A percentile compares a stretch with the other conserved stretches of the same genome.
phyloP scores from a whole-genome alignment of 2,329 filamentous ascomycete species.

The Trichophyton simii region DNA sequence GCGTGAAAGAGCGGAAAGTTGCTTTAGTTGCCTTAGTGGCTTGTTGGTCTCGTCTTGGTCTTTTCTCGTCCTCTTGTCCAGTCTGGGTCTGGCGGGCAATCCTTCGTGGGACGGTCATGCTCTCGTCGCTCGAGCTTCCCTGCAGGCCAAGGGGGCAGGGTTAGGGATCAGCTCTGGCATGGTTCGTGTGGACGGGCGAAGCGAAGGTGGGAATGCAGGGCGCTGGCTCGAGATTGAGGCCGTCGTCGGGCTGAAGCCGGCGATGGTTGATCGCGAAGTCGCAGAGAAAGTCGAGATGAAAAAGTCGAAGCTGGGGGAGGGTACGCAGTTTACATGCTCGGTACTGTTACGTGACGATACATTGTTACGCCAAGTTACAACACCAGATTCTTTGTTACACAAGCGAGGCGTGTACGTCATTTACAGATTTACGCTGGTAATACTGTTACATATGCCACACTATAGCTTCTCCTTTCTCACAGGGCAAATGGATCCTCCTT shows the following conservation, averaged over 20 bases:
- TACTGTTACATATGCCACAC: not conserved
- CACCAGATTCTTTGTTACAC: not conserved
- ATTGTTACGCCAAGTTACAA: not conserved
- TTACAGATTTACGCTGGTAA: not conserved
- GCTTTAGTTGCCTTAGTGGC: not conserved
- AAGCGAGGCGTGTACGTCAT: not conserved
- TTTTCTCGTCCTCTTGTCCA: not conserved
- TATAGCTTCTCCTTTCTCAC: not conserved
- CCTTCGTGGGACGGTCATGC: not conserved
- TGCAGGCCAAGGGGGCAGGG: not conserved
- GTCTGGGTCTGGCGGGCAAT: not conserved
- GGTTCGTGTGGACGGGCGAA: not conserved
- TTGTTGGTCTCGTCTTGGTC: not conserved
- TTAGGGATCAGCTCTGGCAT: not conserved
- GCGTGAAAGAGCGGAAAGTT: not conserved
- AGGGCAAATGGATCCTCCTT: not conserved
- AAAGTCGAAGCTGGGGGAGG: not conserved
- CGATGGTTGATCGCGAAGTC: not conserved
- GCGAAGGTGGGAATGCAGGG: not conserved
- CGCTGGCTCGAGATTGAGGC: too few relatives aligned
- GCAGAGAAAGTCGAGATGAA: not conserved
- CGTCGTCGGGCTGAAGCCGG: not conserved
- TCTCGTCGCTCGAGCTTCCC: not conserved
- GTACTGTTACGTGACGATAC: not conserved
- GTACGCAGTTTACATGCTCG: not conserved